These are phyloP conservation scores for Tricholoma furcatifolium DNA, from an alignment of 768 basidiomycete species.

Conservation along the genomic window DNA sequence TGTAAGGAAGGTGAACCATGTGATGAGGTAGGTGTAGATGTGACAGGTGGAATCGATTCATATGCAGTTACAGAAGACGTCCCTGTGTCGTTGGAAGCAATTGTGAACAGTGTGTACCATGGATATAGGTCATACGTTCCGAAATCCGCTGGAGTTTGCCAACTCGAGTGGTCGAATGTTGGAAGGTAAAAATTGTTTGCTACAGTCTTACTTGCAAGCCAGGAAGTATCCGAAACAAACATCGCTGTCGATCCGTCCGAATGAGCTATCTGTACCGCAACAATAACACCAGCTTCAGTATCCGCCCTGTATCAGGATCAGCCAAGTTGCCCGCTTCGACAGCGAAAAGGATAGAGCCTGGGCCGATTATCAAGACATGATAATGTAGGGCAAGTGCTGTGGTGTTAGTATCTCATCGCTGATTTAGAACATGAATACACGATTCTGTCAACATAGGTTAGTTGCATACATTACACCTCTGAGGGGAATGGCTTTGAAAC, in stretches of 20 bases:
- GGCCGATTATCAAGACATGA: background rate
- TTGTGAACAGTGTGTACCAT: background rate
- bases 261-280: conserved; percentile 1
- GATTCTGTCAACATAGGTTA: too few relatives aligned
- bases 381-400: background rate
- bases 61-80: background rate
- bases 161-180: conserved; percentile 4
- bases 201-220: background rate
- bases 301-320: background rate
- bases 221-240: background rate
- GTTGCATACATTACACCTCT: too few relatives aligned
- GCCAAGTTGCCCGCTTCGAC: background rate
- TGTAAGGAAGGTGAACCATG: too few relatives aligned
- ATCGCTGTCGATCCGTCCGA: background rate
- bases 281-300: conserved; percentile 3
- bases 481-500: too few relatives aligned
- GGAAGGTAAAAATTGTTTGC: background rate
- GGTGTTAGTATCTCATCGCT: too few relatives aligned
- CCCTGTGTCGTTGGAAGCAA: background rate
- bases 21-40: too few relatives aligned
- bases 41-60: too few relatives aligned
- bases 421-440: too few relatives aligned
- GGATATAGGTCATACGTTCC: background rate
- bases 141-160: background rate
- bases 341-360: conserved; percentile 4